Evolutionary conservation across 345 rosid species (phyloP).

Genomic region (Eucalyptus cloeziana): DNA sequence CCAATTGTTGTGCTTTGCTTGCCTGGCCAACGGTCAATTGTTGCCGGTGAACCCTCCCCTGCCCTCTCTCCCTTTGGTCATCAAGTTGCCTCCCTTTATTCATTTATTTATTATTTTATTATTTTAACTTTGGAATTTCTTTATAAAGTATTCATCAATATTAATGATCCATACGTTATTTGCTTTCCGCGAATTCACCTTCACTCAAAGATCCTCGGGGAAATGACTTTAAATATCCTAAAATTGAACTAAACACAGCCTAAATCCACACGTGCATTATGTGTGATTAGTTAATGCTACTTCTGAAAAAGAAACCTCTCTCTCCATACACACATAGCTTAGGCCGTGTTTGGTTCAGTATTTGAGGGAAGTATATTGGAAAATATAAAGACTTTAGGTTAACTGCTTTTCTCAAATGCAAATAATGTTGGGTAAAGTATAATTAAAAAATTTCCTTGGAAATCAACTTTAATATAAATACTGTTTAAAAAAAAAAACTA

Average conservation of each 20-base stretch:
- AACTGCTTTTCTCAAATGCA: not conserved
- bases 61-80: too few relatives aligned
- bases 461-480: not conserved
- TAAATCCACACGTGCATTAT: not conserved
- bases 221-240: not conserved
- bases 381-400: not conserved
- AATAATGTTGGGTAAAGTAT: not conserved
- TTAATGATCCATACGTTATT: not conserved
- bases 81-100: too few relatives aligned
- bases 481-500: not conserved
- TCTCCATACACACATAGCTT: not conserved
- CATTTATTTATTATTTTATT: too few relatives aligned
- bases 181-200: not conserved
- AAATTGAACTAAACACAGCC: too few relatives aligned
- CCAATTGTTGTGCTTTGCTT: not conserved
- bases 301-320: not conserved
- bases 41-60: too few relatives aligned
- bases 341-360: rapidly evolving
- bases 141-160: not conserved
- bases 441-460: not conserved
- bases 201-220: not conserved
- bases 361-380: not conserved
- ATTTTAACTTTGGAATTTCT: not conserved
- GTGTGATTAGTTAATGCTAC: not conserved
- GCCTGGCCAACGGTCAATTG: too few relatives aligned